A percentile compares a stretch with the other conserved stretches of the same genome.
These are phyloP conservation scores for Suhomyces emberorum DNA, from an alignment of 805 yeast genomes.

Conservation along the genomic window DNA sequence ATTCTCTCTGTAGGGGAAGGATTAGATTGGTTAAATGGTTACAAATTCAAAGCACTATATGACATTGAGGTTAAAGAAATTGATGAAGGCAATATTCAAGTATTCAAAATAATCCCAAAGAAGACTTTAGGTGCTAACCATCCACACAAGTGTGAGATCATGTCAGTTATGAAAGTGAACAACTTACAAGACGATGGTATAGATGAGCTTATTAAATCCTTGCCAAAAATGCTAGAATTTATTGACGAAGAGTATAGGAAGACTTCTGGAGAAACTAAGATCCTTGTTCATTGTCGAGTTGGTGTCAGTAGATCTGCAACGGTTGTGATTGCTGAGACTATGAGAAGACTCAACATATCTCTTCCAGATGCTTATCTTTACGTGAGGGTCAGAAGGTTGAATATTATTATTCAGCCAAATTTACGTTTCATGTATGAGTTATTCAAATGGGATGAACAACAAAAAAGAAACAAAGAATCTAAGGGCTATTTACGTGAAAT, in stretches of 20 bases:
- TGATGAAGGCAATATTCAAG: slow-evolving; percentile 31
- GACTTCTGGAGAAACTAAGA: slow-evolving; percentile 25
- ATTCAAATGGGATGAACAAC: slow-evolving; percentile 51
- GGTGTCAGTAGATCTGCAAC: slow-evolving; percentile 96
- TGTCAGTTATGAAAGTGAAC: slow-evolving; percentile 57
- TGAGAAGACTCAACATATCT: slow-evolving; percentile 66
- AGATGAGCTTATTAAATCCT: slow-evolving; percentile 62
- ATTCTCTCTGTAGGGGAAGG: slow-evolving; percentile 86
- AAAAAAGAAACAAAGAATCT: slow-evolving; percentile 9
- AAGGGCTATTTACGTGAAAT: slow-evolving; percentile 50
- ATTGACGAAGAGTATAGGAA: slow-evolving; percentile 43
- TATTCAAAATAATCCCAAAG: slow-evolving; percentile 24
- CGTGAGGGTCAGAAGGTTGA: slow-evolving; percentile 86
- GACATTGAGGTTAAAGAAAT: slow-evolving; percentile 20
- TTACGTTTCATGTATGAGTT: slow-evolving; percentile 88
- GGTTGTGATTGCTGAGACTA: slow-evolving; percentile 91
- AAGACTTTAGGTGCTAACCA: slow-evolving; percentile 1
- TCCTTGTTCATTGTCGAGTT: slow-evolving; percentile 87
- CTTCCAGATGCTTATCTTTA: slow-evolving; percentile 78
- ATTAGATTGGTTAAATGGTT: slow-evolving; percentile 56
- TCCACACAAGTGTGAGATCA: slow-evolving; percentile 22
- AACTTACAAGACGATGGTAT: slow-evolving; percentile 90
- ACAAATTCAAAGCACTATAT: slow-evolving; percentile 24
- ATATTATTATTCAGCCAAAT: slow-evolving; percentile 93
- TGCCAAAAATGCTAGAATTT: slow-evolving; percentile 63